Percentiles rank a stretch among this genome's conserved stretches.
These are phyloP conservation scores for Pyricularia sp. DNA, from an alignment of 2,329 filamentous ascomycete genomes.

Conservation along the genomic window DNA sequence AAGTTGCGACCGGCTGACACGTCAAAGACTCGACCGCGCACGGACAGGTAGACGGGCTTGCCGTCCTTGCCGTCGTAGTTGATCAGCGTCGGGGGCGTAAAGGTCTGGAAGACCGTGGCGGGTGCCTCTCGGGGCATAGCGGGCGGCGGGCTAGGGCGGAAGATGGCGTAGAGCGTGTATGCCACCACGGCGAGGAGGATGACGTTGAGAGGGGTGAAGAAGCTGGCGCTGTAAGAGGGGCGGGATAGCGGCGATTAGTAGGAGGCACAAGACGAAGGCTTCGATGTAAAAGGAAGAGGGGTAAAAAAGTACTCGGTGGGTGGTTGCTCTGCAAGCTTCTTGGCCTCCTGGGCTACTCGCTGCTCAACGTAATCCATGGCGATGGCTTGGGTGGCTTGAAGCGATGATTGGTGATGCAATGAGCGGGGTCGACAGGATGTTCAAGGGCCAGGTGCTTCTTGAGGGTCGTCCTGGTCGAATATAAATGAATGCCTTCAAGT, in stretches of 20 bases:
- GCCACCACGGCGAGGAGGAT: conserved; percentile 46
- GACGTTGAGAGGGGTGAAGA: conserved; percentile 55
- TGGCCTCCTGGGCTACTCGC: conserved; percentile 43
- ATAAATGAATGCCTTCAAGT: neutral
- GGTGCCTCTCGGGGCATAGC: conserved; percentile 42
- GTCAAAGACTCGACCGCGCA: conserved; percentile 86
- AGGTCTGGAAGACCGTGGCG: conserved; percentile 54
- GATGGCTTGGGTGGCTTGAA: neutral
- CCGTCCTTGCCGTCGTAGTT: conserved; percentile 72
- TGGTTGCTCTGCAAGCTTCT: conserved; percentile 22
- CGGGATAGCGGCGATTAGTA: neutral
- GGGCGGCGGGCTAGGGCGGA: conserved; percentile 38
- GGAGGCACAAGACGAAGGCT: neutral
- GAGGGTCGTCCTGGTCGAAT: neutral
- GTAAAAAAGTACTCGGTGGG: conserved; percentile 18
- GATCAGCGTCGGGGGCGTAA: conserved; percentile 72
- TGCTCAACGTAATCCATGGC: conserved; percentile 50
- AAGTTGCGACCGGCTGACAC: conserved; percentile 82
- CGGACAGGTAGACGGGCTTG: conserved; percentile 78
- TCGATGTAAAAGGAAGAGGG: neutral
- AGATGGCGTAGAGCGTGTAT: conserved; percentile 48
- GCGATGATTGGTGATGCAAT: neutral
- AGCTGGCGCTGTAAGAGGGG: conserved; percentile 22
- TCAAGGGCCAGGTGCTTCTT: neutral
- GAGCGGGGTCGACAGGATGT: neutral